Conservation (phyloP, 306 rosid species). For the Carpinus viminea region DNA sequence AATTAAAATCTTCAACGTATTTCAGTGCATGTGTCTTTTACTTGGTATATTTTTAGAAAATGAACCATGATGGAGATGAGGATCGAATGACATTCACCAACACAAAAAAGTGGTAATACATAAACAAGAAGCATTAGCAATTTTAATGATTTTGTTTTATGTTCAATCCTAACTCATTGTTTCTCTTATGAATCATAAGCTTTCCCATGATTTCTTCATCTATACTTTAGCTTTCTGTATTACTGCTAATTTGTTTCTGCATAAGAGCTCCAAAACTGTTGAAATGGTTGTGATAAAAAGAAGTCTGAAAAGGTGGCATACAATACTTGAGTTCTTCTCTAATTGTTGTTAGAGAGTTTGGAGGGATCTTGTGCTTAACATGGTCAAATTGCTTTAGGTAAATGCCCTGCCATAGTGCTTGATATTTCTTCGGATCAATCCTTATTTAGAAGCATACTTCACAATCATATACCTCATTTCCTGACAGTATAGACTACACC, state of each 20-base stretch:
- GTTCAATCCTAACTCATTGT: not conserved
- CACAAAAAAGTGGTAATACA: constrained; percentile 96
- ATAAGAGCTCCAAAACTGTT: constrained; percentile 83
- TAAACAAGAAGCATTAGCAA: constrained; percentile 18
- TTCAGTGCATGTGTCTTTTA: constrained; percentile 10
- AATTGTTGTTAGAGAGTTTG: constrained; percentile 59
- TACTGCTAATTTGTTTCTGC: constrained; percentile 51
- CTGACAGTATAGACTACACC: not conserved
- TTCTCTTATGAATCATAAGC: constrained; percentile 11
- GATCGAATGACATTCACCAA: constrained; percentile 80
- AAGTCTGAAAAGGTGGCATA: constrained; percentile 60
- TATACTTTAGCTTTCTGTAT: constrained; percentile 25
- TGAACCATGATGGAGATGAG: constrained; percentile 98
- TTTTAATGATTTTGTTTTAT: constrained; percentile 2
- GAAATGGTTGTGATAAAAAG: constrained; percentile 80
- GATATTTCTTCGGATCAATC: constrained; percentile 11
- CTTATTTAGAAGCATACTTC: not conserved
- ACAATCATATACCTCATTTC: not conserved
- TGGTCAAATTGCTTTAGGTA: constrained; percentile 73
- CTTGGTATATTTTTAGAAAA: constrained; percentile 63
- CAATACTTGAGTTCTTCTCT: constrained; percentile 54
- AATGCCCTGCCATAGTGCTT: constrained; percentile 25
- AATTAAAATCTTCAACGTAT: not conserved
- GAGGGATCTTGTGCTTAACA: constrained; percentile 55
- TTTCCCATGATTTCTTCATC: constrained; percentile 8